A percentile compares a stretch with the other conserved stretches of the same genome.
These are phyloP conservation scores for Paramecium octaurelia DNA, from an alignment of 73 alveolate genomes.

Conservation along the genomic window DNA sequence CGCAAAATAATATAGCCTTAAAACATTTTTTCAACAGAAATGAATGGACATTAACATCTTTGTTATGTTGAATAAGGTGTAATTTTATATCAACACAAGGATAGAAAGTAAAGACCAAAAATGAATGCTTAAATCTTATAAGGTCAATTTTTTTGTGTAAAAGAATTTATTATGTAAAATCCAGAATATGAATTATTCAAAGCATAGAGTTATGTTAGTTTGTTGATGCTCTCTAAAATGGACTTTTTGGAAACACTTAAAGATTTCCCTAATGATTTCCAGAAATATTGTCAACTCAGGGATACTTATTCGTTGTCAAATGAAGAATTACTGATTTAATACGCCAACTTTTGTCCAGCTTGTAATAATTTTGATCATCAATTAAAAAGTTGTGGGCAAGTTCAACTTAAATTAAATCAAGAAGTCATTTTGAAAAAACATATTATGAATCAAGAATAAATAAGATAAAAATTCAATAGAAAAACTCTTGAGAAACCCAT, in stretches of 20 bases:
- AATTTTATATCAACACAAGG: not conserved
- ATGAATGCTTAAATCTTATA: not conserved
- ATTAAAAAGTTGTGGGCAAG: not conserved
- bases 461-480: not conserved
- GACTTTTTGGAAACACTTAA: not conserved
- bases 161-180: not conserved
- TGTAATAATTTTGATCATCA: not conserved
- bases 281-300: not conserved
- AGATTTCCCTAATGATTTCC: not conserved
- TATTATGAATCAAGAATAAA: not conserved
- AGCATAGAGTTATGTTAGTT: constrained; percentile 39
- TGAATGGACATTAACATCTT: not conserved
- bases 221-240: not conserved
- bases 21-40: not conserved
- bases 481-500: not conserved
- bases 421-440: not conserved
- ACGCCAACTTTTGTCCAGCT: not conserved
- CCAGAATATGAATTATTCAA: not conserved
- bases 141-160: constrained; percentile 7
- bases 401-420: not conserved
- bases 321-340: not conserved
- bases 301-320: not conserved
- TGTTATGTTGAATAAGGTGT: constrained; percentile 38
- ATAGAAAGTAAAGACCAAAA: not conserved
- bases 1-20: constrained; percentile 16